Percentiles rank a stretch among this genome's conserved stretches.
phyloP scores from a whole-genome alignment of 1,139 yeast genomes.

The Debaryomyces singareniensis region DNA sequence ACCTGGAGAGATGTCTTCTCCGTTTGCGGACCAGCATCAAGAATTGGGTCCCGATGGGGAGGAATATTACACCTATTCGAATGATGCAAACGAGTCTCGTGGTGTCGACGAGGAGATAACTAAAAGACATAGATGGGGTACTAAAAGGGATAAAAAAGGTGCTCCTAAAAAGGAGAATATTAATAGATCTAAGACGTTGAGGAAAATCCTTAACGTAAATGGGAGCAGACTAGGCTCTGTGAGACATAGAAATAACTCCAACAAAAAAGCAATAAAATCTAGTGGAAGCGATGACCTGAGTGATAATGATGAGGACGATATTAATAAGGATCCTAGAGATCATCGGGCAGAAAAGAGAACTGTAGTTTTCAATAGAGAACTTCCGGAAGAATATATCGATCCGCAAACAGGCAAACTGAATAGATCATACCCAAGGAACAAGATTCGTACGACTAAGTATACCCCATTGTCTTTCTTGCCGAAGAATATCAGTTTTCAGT shows the following conservation, averaged over 20 bases:
- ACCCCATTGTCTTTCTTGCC: conserved; percentile 53
- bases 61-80: conserved; percentile 1
- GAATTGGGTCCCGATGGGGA: conserved; percentile 5
- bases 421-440: conserved; percentile 42
- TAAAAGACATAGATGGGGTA: conserved; percentile 87
- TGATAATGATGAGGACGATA: conserved; percentile 13
- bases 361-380: conserved; percentile 59
- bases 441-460: conserved; percentile 55
- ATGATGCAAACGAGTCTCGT: conserved; percentile 7
- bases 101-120: conserved; percentile 25
- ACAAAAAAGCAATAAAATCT: conserved; percentile 12
- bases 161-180: conserved; percentile 45
- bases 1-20: conserved; percentile 15
- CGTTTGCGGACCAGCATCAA: conserved; percentile 10
- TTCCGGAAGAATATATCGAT: conserved; percentile 60
- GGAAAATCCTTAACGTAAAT: conserved; percentile 17
- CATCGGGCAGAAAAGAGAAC: conserved; percentile 41
- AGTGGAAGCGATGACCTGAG: conserved; percentile 20
- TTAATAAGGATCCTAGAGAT: conserved; percentile 33
- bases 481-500: conserved; percentile 45
- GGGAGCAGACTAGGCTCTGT: conserved; percentile 6
- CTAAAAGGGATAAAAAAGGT: conserved; percentile 75
- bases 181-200: conserved; percentile 42
- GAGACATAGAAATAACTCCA: conserved; percentile 2
- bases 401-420: conserved; percentile 28